These are phyloP conservation scores for Pseudozyma hubeiensis DNA, from an alignment of 1,284 basidiomycete genomes.

Conservation along the genomic window DNA sequence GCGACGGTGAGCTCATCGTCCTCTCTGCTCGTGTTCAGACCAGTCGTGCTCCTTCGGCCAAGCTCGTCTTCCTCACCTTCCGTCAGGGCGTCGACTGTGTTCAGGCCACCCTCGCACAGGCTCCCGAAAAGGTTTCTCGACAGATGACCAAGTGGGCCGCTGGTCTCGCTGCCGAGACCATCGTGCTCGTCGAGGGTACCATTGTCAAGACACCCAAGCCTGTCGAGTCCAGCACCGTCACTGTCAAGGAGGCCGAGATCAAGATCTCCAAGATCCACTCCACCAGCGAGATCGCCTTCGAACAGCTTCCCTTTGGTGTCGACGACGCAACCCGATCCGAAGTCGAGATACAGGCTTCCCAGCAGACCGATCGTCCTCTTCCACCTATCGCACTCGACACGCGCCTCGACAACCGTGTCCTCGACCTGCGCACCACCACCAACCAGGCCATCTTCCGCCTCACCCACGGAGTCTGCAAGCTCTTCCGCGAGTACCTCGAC, in stretches of 20 bases:
- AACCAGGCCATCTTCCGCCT: constrained; percentile 97
- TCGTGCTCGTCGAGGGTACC: constrained; percentile 86
- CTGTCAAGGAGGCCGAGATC: constrained; percentile 88
- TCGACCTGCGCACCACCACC: constrained; percentile 92
- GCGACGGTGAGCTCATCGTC: constrained; percentile 82
- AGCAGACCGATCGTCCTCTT: constrained; percentile 65
- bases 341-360: constrained; percentile 75
- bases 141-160: constrained; percentile 97
- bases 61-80: constrained; percentile 93
- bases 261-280: constrained; percentile 87
- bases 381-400: constrained; percentile 75
- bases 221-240: constrained; percentile 89
- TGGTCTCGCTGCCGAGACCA: constrained; percentile 83
- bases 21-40: constrained; percentile 93
- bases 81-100: constrained; percentile 90
- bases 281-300: constrained; percentile 78
- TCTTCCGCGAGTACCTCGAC: constrained; percentile 89
- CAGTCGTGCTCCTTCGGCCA: constrained; percentile 79
- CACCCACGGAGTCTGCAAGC: constrained; percentile 85
- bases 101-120: constrained; percentile 84
- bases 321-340: constrained; percentile 92
- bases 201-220: constrained; percentile 77
- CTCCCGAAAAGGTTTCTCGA: constrained; percentile 87
- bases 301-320: constrained; percentile 84
- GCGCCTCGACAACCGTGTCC: constrained; percentile 91